Base-by-base conservation (phyloP, 75 land plant species). In the Selaginella tamariscina region DNA sequence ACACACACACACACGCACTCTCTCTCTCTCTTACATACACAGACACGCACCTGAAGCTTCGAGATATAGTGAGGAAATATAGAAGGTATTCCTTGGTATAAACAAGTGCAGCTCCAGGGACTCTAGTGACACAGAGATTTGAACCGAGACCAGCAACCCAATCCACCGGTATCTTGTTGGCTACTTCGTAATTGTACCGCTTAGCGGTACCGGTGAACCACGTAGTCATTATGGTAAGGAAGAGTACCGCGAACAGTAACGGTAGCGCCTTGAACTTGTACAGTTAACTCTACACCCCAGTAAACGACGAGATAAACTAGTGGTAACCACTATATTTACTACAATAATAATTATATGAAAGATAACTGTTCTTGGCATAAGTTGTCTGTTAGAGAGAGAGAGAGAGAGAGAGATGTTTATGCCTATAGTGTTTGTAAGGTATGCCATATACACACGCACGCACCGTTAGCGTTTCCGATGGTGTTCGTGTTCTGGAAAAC, bases 381-480 rank as follows among this genome's bases (percentile, higher is more conserved):
- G 49, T 5, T 5, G 15, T 39, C 15, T 39, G 15, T 5, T 5
- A 39, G 49, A 15, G 15, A 15, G 49, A 5, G 49, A 15, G 15
- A 39, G 49, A 39, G 15, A 39, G 49, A 39, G 15, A 39, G 49
- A 39, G 15, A 39, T n/a, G n/a, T n/a, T n/a, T n/a, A n/a, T n/a
- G n/a, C n/a, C n/a, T n/a, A n/a, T n/a, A n/a, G n/a, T n/a, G n/a
- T n/a, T n/a, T n/a, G n/a, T n/a, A n/a, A n/a, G n/a, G n/a, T n/a
- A n/a, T n/a, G n/a, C n/a, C n/a, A n/a, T n/a, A n/a, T n/a, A n/a
- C n/a, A n/a, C n/a, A n/a, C n/a, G 49, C 5, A 26, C 85, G 76
- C 33, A 86, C 94, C 94, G 78, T 84, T 86, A 22, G 94, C 94
- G 71, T 89, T 87, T 68, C 90, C 94, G 70, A 89, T 82, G 65